Percentiles rank a stretch among this genome's conserved stretches.
phyloP scores from a whole-genome alignment of 2,329 filamentous ascomycete species.

The Karstenula rhodostoma region DNA sequence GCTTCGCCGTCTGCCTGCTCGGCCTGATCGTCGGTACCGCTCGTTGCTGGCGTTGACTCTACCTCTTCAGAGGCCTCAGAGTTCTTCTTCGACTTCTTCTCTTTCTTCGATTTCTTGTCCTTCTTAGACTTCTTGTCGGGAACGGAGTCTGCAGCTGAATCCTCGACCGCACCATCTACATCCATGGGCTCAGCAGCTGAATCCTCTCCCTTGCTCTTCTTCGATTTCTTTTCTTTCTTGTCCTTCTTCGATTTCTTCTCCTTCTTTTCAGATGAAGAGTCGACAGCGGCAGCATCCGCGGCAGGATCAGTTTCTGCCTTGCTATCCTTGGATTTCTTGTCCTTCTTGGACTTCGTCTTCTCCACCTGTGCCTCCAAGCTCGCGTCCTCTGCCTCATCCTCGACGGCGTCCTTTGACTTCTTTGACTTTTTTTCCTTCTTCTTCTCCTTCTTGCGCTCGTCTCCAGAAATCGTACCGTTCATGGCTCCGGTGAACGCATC shows the following conservation, averaged over 20 bases:
- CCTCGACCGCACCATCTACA: constrained; percentile 22
- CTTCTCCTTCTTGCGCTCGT: constrained; percentile 23
- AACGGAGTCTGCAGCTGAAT: constrained; percentile 19
- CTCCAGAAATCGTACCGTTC: constrained; percentile 10
- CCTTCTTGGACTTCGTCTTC: constrained; percentile 34
- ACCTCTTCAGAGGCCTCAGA: constrained; percentile 22
- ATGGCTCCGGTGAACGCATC: neutral
- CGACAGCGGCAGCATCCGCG: constrained; percentile 19
- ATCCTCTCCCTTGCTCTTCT: constrained; percentile 16
- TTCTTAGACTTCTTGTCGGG: constrained; percentile 37
- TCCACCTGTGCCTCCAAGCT: constrained; percentile 26
- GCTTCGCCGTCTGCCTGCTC: constrained; percentile 21
- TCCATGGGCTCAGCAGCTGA: constrained; percentile 20
- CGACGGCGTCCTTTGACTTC: constrained; percentile 28
- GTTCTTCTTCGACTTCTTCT: constrained; percentile 36
- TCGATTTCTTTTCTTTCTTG: constrained; percentile 29
- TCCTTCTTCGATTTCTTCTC: constrained; percentile 37
- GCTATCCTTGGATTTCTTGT: constrained; percentile 24
- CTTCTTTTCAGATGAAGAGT: constrained; percentile 35
- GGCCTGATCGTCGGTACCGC: constrained; percentile 27
- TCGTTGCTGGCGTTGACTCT: constrained; percentile 23
- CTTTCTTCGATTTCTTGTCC: constrained; percentile 36
- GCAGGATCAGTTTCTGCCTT: constrained; percentile 13
- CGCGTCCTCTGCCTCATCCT: constrained; percentile 13
- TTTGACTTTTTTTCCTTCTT: constrained; percentile 33